Evolutionary conservation across 345 rosid species (phyloP).

Genomic region (Pistacia vera): DNA sequence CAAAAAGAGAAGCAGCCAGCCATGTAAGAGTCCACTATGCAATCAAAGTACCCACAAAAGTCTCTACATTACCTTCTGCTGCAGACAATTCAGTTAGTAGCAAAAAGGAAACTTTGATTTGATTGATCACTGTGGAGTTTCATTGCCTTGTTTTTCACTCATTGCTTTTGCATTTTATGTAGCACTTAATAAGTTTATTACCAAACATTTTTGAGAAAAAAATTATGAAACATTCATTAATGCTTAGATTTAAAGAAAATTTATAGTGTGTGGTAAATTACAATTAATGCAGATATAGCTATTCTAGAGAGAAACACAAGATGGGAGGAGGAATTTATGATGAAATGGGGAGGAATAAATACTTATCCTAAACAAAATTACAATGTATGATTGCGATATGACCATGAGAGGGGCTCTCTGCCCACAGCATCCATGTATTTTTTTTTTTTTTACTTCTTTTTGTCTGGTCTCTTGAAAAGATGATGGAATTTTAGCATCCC

Average conservation of each 20-base stretch:
- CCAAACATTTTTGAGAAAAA: too few species aligned
- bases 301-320: neutral
- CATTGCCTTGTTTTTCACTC: neutral
- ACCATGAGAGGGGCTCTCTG: constrained; percentile 32
- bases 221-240: too few species aligned
- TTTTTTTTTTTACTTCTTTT: constrained; percentile 1
- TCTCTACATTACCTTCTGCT: constrained; percentile 14
- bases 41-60: constrained; percentile 1
- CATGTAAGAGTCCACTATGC: neutral
- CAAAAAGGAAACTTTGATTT: constrained; percentile 25
- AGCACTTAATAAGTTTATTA: neutral
- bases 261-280: neutral
- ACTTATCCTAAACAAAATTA: neutral
- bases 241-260: too few species aligned
- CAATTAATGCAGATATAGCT: neutral
- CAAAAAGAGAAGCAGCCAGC: constrained; percentile 13
- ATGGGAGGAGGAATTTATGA: neutral
- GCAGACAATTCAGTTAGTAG: constrained; percentile 18
- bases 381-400: constrained; percentile 18
- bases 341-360: neutral
- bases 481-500: constrained; percentile 69
- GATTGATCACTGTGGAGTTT: constrained; percentile 27
- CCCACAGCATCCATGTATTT: constrained; percentile 21
- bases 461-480: constrained; percentile 13
- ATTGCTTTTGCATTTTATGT: neutral